Evolutionary conservation across 2,329 filamentous ascomycete genomes (phyloP).

Genomic region (Aureobasidium sp.): DNA sequence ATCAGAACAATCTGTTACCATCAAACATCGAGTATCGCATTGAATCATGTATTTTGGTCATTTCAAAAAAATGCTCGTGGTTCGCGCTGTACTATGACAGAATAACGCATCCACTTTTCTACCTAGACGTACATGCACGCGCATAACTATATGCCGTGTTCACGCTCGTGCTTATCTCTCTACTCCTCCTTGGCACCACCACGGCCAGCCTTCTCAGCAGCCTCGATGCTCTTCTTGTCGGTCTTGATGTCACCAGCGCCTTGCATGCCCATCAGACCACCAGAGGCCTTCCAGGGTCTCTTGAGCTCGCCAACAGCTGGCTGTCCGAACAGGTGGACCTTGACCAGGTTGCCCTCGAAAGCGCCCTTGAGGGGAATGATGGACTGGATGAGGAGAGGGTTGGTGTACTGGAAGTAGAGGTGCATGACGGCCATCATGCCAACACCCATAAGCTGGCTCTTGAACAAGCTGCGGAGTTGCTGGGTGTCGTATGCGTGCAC

Average conservation of each 20-base stretch:
- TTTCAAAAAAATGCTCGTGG: not conserved
- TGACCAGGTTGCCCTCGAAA: constrained; percentile 89
- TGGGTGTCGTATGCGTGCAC: constrained; percentile 87
- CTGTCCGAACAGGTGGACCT: constrained; percentile 87
- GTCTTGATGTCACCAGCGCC: constrained; percentile 69
- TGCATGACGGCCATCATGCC: constrained; percentile 99
- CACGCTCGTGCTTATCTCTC: not conserved
- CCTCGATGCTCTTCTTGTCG: constrained; percentile 57
- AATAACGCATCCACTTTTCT: not conserved
- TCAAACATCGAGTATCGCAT: not conserved
- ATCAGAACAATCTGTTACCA: not conserved
- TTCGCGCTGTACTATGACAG: not conserved
- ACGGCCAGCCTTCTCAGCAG: constrained; percentile 41
- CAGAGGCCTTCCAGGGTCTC: constrained; percentile 84
- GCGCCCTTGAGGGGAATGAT: constrained; percentile 96
- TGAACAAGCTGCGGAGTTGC: constrained; percentile 79
- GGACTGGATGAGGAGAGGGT: constrained; percentile 96
- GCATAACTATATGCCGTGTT: not conserved
- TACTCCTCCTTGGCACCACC: constrained; percentile 48
- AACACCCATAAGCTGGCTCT: constrained; percentile 88
- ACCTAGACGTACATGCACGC: not conserved
- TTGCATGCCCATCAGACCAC: constrained; percentile 68
- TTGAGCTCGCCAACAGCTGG: constrained; percentile 84
- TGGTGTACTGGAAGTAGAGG: constrained; percentile 99
- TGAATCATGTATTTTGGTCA: not conserved